phyloP scores from a whole-genome alignment of 352 stramenopile species.

The Phytophthora rubi region DNA sequence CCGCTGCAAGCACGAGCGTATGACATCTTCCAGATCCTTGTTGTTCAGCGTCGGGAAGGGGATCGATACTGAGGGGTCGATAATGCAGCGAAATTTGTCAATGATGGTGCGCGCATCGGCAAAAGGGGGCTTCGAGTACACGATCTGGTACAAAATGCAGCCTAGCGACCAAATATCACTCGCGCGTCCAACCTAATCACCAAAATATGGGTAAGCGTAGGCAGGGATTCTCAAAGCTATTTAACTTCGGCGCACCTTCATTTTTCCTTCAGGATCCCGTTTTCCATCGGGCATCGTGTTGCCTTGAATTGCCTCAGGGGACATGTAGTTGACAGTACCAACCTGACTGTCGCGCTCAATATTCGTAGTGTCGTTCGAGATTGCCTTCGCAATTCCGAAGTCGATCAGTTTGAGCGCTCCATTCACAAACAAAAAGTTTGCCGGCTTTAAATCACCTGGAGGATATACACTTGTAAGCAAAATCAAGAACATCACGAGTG shows the following conservation, averaged over 20 bases:
- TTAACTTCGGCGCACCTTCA: conserved; percentile 52
- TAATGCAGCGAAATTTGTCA: conserved; percentile 96
- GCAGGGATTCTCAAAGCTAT: neutral
- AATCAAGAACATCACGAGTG: neutral
- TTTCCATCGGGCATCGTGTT: conserved; percentile 57
- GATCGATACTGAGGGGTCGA: conserved; percentile 93
- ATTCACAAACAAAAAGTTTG: conserved; percentile 98
- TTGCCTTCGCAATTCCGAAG: conserved; percentile 98
- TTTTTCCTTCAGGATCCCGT: conserved; percentile 71
- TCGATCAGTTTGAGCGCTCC: conserved; percentile 97
- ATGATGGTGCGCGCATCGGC: conserved; percentile 93
- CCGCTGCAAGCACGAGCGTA: conserved; percentile 85
- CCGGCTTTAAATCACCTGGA: conserved; percentile 93
- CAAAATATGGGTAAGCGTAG: neutral
- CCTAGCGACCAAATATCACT: conserved; percentile 97
- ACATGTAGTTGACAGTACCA: conserved; percentile 98
- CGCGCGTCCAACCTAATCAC: conserved; percentile 78
- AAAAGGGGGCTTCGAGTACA: conserved; percentile 96
- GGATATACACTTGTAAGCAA: conserved; percentile 19
- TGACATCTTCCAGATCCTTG: conserved; percentile 86
- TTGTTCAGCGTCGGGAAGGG: conserved; percentile 85
- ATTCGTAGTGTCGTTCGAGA: conserved; percentile 97
- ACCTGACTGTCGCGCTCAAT: conserved; percentile 96
- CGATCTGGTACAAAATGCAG: conserved; percentile 98
- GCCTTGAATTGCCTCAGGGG: conserved; percentile 90